Conservation (phyloP, 768 basidiomycete genomes). For the Kwoniella sp. region DNA sequence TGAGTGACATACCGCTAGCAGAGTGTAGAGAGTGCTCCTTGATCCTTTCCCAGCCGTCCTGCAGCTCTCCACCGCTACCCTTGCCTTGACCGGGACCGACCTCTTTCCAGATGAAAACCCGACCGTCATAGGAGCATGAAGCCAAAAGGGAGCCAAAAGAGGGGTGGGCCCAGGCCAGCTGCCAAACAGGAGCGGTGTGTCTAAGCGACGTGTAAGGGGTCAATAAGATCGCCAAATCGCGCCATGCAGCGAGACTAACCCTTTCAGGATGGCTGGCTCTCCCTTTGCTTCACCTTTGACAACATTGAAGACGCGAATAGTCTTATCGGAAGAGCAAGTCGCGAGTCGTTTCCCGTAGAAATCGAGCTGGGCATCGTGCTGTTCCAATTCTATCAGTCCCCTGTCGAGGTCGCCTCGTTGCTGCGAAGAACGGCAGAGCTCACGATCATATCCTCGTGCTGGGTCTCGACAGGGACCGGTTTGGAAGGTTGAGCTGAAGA, state of each 20-base stretch:
- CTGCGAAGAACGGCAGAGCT: constrained; percentile 46
- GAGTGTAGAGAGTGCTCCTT: constrained; percentile 93
- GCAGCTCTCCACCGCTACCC: constrained; percentile 37
- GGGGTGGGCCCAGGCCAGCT: constrained; percentile 96
- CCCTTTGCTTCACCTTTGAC: constrained; percentile 68
- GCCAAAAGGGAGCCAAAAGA: constrained; percentile 95
- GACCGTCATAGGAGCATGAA: constrained; percentile 97
- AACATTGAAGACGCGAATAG: constrained; percentile 90
- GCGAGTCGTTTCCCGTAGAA: constrained; percentile 96
- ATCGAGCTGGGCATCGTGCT: constrained; percentile 98
- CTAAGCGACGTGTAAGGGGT: constrained; percentile 51
- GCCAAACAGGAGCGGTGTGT: constrained; percentile 97
- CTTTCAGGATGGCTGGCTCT: constrained; percentile 49
- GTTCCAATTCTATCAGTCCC: too few species aligned
- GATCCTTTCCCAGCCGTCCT: constrained; percentile 80
- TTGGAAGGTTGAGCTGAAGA: constrained; percentile 20
- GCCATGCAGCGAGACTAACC: constrained; percentile 29
- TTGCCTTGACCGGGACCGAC: constrained; percentile 36
- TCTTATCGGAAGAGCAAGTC: constrained; percentile 92
- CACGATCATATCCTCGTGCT: constrained; percentile 98
- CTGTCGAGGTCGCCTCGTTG: too few species aligned
- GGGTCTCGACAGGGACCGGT: constrained; percentile 69
- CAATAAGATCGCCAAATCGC: neutral
- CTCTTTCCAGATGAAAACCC: constrained; percentile 98
- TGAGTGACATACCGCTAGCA: constrained; percentile 69